Percentiles rank a stretch among this genome's conserved stretches.
Evolutionary conservation across 2,329 filamentous ascomycete species (phyloP).

Genomic region (Purpureocillium lavendulum): DNA sequence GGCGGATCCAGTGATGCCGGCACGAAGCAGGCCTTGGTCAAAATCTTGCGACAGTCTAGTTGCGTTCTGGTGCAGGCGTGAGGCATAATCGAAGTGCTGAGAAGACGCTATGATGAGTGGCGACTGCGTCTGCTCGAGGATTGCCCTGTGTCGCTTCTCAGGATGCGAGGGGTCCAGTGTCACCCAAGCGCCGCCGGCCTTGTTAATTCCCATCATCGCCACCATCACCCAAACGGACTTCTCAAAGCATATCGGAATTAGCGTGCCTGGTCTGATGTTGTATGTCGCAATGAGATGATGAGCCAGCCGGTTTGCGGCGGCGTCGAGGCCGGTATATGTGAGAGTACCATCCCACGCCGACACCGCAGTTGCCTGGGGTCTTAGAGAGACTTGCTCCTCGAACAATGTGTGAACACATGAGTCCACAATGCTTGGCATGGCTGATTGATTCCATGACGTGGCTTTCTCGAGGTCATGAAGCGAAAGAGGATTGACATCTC

Average conservation of each 20-base stretch:
- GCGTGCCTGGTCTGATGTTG: conserved; percentile 13
- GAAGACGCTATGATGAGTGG: not conserved
- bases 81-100: not conserved
- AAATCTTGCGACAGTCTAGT: not conserved
- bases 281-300: conserved; percentile 10
- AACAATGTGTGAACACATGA: not conserved
- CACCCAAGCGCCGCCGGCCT: conserved; percentile 20
- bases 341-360: conserved; percentile 34
- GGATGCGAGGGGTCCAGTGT: conserved; percentile 28
- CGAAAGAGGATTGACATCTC: not conserved
- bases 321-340: conserved; percentile 30
- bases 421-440: not conserved
- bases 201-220: conserved; percentile 24
- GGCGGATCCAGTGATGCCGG: not conserved
- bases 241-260: conserved; percentile 25
- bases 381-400: conserved; percentile 18
- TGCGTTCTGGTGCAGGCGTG: not conserved
- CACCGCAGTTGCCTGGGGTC: conserved; percentile 26
- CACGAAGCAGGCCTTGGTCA: not conserved
- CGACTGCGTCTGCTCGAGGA: conserved; percentile 5
- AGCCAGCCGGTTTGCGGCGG: conserved; percentile 27
- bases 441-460: not conserved
- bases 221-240: conserved; percentile 26
- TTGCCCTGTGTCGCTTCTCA: conserved; percentile 10
- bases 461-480: not conserved